Evolutionary conservation across 1,284 basidiomycete genomes (phyloP).

Genomic region (Gastroboletus turbinatus): DNA sequence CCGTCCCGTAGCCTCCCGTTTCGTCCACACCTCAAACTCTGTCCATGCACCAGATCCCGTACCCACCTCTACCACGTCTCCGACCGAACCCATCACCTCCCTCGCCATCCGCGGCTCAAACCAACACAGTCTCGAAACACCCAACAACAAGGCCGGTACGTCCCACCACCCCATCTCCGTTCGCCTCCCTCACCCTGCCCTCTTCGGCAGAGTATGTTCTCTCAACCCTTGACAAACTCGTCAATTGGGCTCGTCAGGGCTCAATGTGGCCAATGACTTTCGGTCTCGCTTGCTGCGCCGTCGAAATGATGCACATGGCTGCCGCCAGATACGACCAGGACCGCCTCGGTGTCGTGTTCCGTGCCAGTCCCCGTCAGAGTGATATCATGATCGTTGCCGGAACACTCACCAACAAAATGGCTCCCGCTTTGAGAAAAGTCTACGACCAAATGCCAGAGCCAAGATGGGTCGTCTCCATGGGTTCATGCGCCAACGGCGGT

Average conservation of each 20-base stretch:
- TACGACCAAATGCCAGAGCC: constrained; percentile 98
- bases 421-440: constrained; percentile 91
- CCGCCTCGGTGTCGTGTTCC: constrained; percentile 95
- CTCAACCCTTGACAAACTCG: constrained; percentile 94
- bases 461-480: constrained; percentile 99
- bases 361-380: constrained; percentile 95
- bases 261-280: constrained; percentile 99
- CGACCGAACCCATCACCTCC: constrained; percentile 56
- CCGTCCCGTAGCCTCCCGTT: constrained; percentile 46
- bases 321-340: constrained; percentile 99
- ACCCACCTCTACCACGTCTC: constrained; percentile 45
- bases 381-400: constrained; percentile 99
- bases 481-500: constrained; percentile 97
- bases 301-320: constrained; percentile 99
- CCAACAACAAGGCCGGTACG: constrained; percentile 86
- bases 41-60: constrained; percentile 39
- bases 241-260: constrained; percentile 96
- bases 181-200: not conserved
- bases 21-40: constrained; percentile 53
- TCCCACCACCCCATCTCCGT: constrained; percentile 14
- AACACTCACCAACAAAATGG: constrained; percentile 99
- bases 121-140: constrained; percentile 84
- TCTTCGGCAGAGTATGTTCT: constrained; percentile 86
- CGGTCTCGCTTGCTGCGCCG: constrained; percentile 97
- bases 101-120: constrained; percentile 79